Conservation (phyloP, 176 grass and related monocot species). For the Oryza rufipogon region DNA sequence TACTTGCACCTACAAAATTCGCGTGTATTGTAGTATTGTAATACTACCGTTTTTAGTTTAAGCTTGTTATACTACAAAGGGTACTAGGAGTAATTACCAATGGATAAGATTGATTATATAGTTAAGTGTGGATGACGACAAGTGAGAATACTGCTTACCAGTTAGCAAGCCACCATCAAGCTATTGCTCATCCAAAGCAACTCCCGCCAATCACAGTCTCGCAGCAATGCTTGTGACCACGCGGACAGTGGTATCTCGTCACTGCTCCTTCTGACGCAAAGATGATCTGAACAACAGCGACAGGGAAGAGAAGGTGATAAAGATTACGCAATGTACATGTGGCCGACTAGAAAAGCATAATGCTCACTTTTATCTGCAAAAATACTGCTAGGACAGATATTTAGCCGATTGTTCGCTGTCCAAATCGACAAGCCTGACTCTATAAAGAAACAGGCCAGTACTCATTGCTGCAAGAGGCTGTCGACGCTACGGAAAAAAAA, state of each 20-base stretch:
- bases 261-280: conserved; percentile 28
- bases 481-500: conserved; percentile 45
- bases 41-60: not conserved
- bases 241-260: conserved; percentile 34
- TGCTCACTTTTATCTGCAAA: not conserved
- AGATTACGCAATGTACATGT: not conserved
- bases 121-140: conserved; percentile 21
- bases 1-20: not conserved
- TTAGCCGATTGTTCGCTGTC: not conserved
- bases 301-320: not conserved
- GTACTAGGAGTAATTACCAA: not conserved
- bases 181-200: not conserved
- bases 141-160: conserved; percentile 12
- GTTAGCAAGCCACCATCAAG: conserved; percentile 27
- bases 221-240: conserved; percentile 18
- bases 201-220: conserved; percentile 3
- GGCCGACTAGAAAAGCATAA: not conserved
- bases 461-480: conserved; percentile 42
- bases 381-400: not conserved
- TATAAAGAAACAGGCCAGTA: conserved; percentile 2
- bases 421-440: not conserved
- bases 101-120: not conserved
- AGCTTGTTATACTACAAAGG: not conserved
- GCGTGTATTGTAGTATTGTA: not conserved
- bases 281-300: conserved; percentile 19